Evolutionary conservation across 129 eudicot genomes (phyloP), one percentile per base, ranked within the genome.

Genomic region (Rutidosis leptorrhynchoides): DNA sequence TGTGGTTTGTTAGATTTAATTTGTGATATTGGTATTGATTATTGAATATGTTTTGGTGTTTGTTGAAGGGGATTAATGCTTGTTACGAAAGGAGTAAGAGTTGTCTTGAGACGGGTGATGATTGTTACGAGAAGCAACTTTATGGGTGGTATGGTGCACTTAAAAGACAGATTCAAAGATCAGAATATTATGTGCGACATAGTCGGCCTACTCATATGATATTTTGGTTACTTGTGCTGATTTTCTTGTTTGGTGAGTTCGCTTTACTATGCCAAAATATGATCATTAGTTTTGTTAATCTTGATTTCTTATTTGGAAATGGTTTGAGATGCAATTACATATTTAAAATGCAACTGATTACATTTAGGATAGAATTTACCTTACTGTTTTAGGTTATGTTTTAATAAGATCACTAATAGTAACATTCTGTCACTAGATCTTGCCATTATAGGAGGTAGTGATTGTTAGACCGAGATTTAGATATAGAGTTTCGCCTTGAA

Each of bases 111-210:
- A 79, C 74, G 48, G 70, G 82, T 54, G 94, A 85, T 79, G 96
- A 85, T 68, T 86, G 83, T 67, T 84, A 73, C 72, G 86, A 85
- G 75, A 91, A 87, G 78, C 96, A 87, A 61, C 79, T 85, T 3
- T 64, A 92, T 69, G 89, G 95, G 65, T 92, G 98, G 96, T 83
- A 79, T 30, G 95, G 98, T 63, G 88, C 90, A 49, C 40, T 88
- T 72, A 85, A 78, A 80, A 83, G 98, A 64, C 94, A 83, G 78
- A 78, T 85, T 62, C 98, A 88, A 71, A 83, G 96, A 61, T 92
- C 96, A 62, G 96, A 86, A 68, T 92, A 92, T 70, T 83, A 81
- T 3, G 62, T 92, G 79, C 98, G 83, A 53, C 88, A 92, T 78
- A 78, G 83, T 54, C 83, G 96, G 16, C 85, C 95, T 43, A 71